These are phyloP conservation scores for Diaporthe sp. DNA, from an alignment of 2,329 filamentous ascomycete genomes.

Conservation along the genomic window DNA sequence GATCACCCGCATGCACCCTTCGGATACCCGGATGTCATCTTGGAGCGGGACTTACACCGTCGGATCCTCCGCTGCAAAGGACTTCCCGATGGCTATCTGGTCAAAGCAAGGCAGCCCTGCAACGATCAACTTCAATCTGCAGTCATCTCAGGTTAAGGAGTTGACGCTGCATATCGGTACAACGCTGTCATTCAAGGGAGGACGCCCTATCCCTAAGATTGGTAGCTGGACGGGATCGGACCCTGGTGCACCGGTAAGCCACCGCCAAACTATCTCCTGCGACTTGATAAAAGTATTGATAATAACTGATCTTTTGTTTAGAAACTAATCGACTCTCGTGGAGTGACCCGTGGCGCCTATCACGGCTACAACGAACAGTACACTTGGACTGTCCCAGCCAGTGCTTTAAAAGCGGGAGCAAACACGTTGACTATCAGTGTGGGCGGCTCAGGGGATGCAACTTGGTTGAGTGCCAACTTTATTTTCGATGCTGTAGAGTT, in stretches of 20 bases:
- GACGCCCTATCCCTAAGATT: slow-evolving; percentile 59
- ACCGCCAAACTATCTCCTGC: neutral
- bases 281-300: too few species aligned
- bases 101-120: slow-evolving; percentile 60
- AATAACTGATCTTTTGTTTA: slow-evolving; percentile 47
- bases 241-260: slow-evolving; percentile 35
- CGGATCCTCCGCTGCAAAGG: slow-evolving; percentile 57
- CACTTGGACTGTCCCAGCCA: slow-evolving; percentile 62
- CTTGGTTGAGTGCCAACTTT: slow-evolving; percentile 39
- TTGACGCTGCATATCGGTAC: slow-evolving; percentile 68
- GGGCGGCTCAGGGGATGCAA: slow-evolving; percentile 8
- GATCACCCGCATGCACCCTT: slow-evolving; percentile 70
- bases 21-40: slow-evolving; percentile 64
- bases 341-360: slow-evolving; percentile 70
- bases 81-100: slow-evolving; percentile 71
- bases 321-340: slow-evolving; percentile 66
- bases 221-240: slow-evolving; percentile 48
- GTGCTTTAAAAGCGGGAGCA: slow-evolving; percentile 61
- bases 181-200: slow-evolving; percentile 68
- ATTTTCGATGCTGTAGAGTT: slow-evolving; percentile 49
- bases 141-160: slow-evolving; percentile 53
- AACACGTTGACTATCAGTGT: slow-evolving; percentile 66
- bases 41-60: slow-evolving; percentile 67
- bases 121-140: slow-evolving; percentile 64
- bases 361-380: slow-evolving; percentile 69